Evolutionary conservation across 306 rosid genomes (phyloP).

Genomic region (Citrullus colocynthis): DNA sequence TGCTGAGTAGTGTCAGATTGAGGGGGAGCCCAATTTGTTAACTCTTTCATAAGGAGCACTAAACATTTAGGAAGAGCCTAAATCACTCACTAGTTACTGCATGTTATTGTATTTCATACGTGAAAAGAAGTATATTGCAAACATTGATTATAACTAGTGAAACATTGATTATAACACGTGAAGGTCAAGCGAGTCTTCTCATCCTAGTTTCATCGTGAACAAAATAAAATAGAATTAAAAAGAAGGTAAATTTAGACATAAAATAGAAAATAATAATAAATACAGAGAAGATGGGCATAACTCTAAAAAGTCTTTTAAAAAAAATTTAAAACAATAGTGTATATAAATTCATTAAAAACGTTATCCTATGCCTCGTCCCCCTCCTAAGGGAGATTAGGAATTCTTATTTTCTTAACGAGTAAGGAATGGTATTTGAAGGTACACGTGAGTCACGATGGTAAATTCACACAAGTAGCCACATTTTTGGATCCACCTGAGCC

Average conservation of each 20-base stretch:
- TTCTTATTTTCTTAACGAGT: neutral
- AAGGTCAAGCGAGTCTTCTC: too few relatives aligned
- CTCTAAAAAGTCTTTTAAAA: neutral
- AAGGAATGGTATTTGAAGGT: neutral
- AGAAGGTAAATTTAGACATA: neutral
- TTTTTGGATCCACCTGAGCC: neutral
- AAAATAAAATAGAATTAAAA: too few relatives aligned
- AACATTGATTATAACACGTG: too few relatives aligned
- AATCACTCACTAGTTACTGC: too few relatives aligned
- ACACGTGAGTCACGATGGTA: neutral
- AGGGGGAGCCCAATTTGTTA: too few relatives aligned
- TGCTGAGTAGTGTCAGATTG: too few relatives aligned
- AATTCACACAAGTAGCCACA: neutral
- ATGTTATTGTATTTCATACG: too few relatives aligned
- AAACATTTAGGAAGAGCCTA: too few relatives aligned
- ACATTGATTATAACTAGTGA: too few relatives aligned
- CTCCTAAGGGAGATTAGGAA: neutral
- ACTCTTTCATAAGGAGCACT: too few relatives aligned
- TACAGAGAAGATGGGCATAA: neutral
- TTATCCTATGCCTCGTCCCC: neutral
- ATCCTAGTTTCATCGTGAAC: too few relatives aligned
- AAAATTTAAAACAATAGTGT: neutral
- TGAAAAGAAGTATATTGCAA: too few relatives aligned
- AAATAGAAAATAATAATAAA: neutral
- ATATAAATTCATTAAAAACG: neutral